These are phyloP conservation scores for Lagerstroemia speciosa DNA, from an alignment of 345 rosid species.

Conservation along the genomic window DNA sequence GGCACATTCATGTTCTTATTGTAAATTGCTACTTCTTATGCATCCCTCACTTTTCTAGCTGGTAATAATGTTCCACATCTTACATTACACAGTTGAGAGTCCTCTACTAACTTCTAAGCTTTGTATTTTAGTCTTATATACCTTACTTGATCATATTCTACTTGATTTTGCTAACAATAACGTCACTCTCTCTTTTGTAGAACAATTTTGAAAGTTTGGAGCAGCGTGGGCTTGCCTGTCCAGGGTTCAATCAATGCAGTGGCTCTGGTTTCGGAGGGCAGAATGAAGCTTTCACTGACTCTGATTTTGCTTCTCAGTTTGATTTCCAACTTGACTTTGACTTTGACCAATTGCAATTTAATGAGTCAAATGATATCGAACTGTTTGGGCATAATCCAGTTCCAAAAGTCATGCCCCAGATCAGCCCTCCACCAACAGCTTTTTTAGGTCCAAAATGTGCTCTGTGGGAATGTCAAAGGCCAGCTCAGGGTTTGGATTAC, in stretches of 20 bases:
- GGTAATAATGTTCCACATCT: neutral
- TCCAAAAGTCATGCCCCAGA: slow-evolving; percentile 26
- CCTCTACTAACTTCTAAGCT: neutral
- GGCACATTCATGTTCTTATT: neutral
- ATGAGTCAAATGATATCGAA: slow-evolving; percentile 23
- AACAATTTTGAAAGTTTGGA: slow-evolving; percentile 25
- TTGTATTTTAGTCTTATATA: neutral
- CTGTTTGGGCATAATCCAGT: slow-evolving; percentile 23
- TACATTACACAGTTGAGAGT: neutral
- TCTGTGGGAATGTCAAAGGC: slow-evolving; percentile 88
- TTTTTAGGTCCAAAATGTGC: slow-evolving; percentile 86
- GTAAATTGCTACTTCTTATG: neutral
- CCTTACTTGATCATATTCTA: neutral
- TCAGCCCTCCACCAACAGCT: slow-evolving; percentile 62
- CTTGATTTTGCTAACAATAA: neutral
- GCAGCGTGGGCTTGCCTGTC: slow-evolving; percentile 28
- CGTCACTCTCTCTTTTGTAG: slow-evolving; percentile 24
- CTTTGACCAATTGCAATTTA: slow-evolving; percentile 27
- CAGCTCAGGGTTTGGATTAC: slow-evolving; percentile 62
- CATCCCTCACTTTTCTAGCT: neutral
- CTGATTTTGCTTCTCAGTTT: slow-evolving; percentile 35
- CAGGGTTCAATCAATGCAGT: slow-evolving; percentile 37
- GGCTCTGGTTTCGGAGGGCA: slow-evolving; percentile 23
- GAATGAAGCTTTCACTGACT: slow-evolving; percentile 20
- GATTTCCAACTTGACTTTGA: slow-evolving; percentile 38